Conservation (phyloP, 164 flowering plant species). For the Cinnamomum chago region DNA sequence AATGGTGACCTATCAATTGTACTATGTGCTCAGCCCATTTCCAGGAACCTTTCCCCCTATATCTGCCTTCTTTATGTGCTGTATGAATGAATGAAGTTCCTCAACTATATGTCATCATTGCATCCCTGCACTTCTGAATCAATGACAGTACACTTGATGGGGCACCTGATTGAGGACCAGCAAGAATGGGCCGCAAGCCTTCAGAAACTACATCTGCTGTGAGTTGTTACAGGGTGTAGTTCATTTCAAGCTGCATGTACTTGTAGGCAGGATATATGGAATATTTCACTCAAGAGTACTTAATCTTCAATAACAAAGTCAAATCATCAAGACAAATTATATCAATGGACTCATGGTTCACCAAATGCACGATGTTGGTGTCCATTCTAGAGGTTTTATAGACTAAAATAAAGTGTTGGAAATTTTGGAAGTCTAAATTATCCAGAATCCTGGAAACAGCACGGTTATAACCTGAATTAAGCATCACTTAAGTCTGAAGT, state of each 20-base stretch:
- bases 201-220: conserved; percentile 84
- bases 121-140: conserved; percentile 83
- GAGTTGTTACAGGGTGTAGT: conserved; percentile 90
- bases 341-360: not conserved
- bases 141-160: conserved; percentile 49
- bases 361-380: not conserved
- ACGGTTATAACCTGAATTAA: not conserved
- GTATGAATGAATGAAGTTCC: conserved; percentile 47
- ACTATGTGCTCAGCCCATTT: not conserved
- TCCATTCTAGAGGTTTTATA: too few species aligned
- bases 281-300: not conserved
- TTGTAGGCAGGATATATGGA: conserved; percentile 29
- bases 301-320: not conserved
- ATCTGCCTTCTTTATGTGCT: conserved; percentile 16
- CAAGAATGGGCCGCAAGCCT: conserved; percentile 73
- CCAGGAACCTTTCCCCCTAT: conserved; percentile 17
- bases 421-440: not conserved
- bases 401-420: not conserved
- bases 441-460: not conserved
- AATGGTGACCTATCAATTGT: too few species aligned
- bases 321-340: not conserved
- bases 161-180: conserved; percentile 48
- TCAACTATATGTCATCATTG: conserved; percentile 47
- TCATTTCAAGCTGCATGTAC: conserved; percentile 98
- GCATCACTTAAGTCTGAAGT: not conserved